phyloP scores from a whole-genome alignment of 2,329 filamentous ascomycete species.

The Pyrenophora seminiperda region DNA sequence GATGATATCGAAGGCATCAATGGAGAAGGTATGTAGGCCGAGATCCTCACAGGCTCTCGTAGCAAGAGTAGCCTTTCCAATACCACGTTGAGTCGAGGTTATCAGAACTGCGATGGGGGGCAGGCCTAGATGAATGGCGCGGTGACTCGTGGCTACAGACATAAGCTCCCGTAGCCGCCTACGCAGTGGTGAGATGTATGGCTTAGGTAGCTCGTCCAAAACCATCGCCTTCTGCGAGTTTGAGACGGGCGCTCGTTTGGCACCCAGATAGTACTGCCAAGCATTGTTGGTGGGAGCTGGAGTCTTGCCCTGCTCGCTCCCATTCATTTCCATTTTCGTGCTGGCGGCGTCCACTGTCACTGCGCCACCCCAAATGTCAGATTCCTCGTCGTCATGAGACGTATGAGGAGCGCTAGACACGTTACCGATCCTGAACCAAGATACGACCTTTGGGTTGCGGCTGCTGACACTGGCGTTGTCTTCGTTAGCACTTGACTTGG shows the following conservation, averaged over 20 bases:
- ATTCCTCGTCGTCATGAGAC: conserved; percentile 64
- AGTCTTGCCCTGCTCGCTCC: conserved; percentile 80
- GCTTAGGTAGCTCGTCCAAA: conserved; percentile 48
- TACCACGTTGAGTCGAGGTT: conserved; percentile 88
- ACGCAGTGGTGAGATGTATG: conserved; percentile 53
- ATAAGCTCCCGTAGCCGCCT: conserved; percentile 81
- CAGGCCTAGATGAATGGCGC: conserved; percentile 84
- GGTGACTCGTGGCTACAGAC: conserved; percentile 82
- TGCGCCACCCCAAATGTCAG: conserved; percentile 82
- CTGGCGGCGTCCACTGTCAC: conserved; percentile 83
- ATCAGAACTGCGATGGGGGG: conserved; percentile 87
- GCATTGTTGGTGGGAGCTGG: conserved; percentile 76
- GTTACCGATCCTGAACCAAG: conserved; percentile 91
- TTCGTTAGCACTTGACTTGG: conserved; percentile 44
- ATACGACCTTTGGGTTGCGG: conserved; percentile 58
- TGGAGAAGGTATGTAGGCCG: conserved; percentile 83
- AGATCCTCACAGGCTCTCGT: conserved; percentile 81
- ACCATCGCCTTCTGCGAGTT: conserved; percentile 63
- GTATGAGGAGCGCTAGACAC: conserved; percentile 54
- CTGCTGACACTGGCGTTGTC: conserved; percentile 18
- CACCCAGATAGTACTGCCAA: conserved; percentile 89
- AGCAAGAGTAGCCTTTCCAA: conserved; percentile 86
- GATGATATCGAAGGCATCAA: conserved; percentile 91
- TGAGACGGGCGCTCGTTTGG: conserved; percentile 67
- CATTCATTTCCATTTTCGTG: conserved; percentile 89